Evolutionary conservation across 306 rosid genomes (phyloP).

Genomic region (Dryas alaskensis): DNA sequence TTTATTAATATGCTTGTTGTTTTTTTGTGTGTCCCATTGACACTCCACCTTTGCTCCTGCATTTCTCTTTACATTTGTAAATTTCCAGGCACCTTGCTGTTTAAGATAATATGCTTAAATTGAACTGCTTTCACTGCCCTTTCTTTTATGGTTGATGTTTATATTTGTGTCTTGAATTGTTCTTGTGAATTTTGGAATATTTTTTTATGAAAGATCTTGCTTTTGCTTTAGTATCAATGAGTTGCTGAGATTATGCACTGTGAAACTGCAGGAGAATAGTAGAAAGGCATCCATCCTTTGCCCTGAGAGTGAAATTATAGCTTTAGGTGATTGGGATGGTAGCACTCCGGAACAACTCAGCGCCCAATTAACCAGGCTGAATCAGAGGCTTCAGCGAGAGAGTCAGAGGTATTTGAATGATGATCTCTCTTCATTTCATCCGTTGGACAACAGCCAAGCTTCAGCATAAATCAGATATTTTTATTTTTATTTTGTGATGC

Average conservation of each 20-base stretch:
- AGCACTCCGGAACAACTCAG: conserved; percentile 77
- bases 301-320: conserved; percentile 59
- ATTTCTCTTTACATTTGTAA: conserved; percentile 1
- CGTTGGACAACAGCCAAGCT: conserved; percentile 22
- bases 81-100: background rate
- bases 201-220: background rate
- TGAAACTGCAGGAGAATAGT: conserved; percentile 56
- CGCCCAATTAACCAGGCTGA: conserved; percentile 54
- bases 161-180: background rate
- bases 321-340: conserved; percentile 59
- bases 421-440: conserved; percentile 18
- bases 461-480: conserved; percentile 2
- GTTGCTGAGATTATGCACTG: conserved; percentile 24
- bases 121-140: background rate
- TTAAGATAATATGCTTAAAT: background rate
- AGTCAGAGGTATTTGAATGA: conserved; percentile 49
- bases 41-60: background rate
- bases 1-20: background rate
- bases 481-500: conserved; percentile 18
- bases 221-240: background rate
- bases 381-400: conserved; percentile 60
- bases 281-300: conserved; percentile 79
- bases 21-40: background rate
- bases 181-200: background rate
- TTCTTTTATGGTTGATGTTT: background rate